A percentile compares a stretch with the other conserved stretches of the same genome.
Evolutionary conservation across 2,329 filamentous ascomycete genomes (phyloP).

Genomic region (Chaetomiaceae sp.): DNA sequence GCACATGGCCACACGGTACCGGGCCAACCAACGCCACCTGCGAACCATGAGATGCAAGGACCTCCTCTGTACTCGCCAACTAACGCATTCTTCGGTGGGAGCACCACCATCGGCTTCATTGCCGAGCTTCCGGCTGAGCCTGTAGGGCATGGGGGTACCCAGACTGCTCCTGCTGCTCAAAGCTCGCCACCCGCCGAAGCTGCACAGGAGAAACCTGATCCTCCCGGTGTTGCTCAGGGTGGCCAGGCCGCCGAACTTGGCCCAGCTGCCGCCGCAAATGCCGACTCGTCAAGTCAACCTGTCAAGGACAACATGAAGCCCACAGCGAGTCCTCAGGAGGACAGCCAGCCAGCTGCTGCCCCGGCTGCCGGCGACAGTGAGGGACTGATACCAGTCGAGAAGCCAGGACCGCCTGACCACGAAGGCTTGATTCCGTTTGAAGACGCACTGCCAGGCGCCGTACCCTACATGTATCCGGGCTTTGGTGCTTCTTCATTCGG

Average conservation of each 20-base stretch:
- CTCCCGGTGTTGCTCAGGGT: neutral
- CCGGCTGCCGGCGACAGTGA: neutral
- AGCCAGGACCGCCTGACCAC: constrained; percentile 11
- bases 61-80: neutral
- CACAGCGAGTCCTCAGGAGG: neutral
- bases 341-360: neutral
- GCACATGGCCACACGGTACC: neutral
- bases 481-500: neutral
- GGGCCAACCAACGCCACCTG: neutral
- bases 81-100: neutral
- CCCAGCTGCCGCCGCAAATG: neutral
- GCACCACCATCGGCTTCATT: neutral
- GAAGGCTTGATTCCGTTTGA: constrained; percentile 13
- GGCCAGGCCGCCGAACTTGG: neutral
- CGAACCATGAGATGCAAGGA: neutral
- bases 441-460: neutral
- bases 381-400: constrained; percentile 16
- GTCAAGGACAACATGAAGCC: neutral
- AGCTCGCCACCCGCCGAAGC: neutral
- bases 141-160: neutral
- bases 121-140: constrained; percentile 8
- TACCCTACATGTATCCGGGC: neutral
- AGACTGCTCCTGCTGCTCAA: neutral
- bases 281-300: neutral
- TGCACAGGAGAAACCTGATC: neutral